Evolutionary conservation across 768 basidiomycete species (phyloP), one percentile per base, ranked within the genome.

Genomic region (Holtermannia corniformis): DNA sequence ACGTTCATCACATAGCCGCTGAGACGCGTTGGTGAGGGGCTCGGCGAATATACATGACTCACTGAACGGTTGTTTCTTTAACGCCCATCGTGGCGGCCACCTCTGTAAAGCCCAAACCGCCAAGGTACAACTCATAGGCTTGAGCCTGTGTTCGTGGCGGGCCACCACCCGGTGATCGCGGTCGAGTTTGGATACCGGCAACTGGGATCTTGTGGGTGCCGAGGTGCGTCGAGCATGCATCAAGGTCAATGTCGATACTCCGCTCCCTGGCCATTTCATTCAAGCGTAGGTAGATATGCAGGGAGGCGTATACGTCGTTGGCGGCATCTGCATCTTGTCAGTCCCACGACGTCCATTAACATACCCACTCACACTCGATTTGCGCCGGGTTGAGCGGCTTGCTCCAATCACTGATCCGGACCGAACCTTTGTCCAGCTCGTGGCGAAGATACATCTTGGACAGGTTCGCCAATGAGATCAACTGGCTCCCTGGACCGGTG

Each of bases 291-390:
- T 59, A 68, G 37, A 71, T 59, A 42, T 62, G 44, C 14, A 62
- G 43, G 5, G 62, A 58, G 20, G 62, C 55, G 41, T 58, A 63
- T 0, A 68, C 70, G 47, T 71, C 70, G 54, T 71, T 65, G 13
- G 65, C 65, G 11, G 65, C 70, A 41, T 71, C 69, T 71, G 32
- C 5, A n/a, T 16, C 20, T 53, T 25, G 45, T 27, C 19, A 26
- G 20, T 21, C 41, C 23, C 16, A 27, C 26, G 28, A 48, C 42
- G 40, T n/a, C 10, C 16, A 13, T 4, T 49, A 37, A 22, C n/a
- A 4, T 4, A 20, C 3, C n/a, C 2, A 59, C 68, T 53, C 49
- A 71, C 70, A 72, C 4, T 69, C 62, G n/a, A 50, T 51, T 48
- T 66, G 61, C 41, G 51, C 50, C 24, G 52, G 42, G 24, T 52